Evolutionary conservation across 2,329 filamentous ascomycete genomes (phyloP), one percentile per base, ranked within the genome.

Genomic region (Stagonosporopsis vannaccii): DNA sequence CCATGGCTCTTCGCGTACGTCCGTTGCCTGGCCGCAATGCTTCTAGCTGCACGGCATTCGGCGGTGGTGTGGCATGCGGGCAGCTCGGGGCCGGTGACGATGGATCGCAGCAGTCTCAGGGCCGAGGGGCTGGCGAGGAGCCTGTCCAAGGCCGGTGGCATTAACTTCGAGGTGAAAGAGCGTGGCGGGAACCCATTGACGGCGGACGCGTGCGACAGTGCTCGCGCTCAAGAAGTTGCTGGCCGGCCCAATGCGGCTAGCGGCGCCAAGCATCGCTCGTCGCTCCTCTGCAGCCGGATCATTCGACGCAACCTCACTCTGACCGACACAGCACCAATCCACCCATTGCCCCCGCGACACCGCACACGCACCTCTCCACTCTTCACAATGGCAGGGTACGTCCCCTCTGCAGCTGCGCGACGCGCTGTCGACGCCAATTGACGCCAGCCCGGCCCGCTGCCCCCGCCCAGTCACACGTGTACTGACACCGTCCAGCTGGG

Each of bases 41-140:
- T 42, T 22, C 22, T 64, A 48, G 63, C 53, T 30, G 30, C 48
- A 57, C 59, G 65, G 63, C 66, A 66, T 52, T 48, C 58, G 36
- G 50, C 26, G 8, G 61, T 43, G 42, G 59, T 42, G 35, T 63
- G 58, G 46, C 47, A 69, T 55, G 56, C 45, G 37, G 68, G 65
- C 11, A 67, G 59, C 30, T 67, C 66, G 25, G 65, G 52, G 42
- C 59, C 58, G 58, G 62, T 61, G 65, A 72, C 64, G 58, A 77
- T 60, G 46, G 63, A 60, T 51, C 75, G 74, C 23, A 78, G 69
- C 40, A 76, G 66, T 72, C 71, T 67, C 60, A 78, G 67, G 58
- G 77, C 76, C 64, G 77, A 75, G 61, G 78, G 76, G 72, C 75
- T 75, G 66, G 73, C 77, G 71, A 80, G 75, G 70, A 80, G 78